These are phyloP conservation scores for Ganoderma resinaceum DNA, from an alignment of 1,284 basidiomycete species.

Conservation along the genomic window DNA sequence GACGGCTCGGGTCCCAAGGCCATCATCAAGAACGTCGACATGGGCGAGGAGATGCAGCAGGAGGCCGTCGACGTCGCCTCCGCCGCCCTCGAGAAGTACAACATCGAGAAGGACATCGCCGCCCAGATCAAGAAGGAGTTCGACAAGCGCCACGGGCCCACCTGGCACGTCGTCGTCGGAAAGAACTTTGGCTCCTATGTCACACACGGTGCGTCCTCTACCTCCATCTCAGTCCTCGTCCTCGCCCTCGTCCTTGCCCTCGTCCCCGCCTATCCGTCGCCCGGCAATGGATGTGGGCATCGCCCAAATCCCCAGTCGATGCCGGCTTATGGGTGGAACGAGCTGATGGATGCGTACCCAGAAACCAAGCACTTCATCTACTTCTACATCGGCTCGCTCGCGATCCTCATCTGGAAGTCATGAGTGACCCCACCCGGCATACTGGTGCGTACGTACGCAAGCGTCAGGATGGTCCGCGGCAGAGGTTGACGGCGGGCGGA, in stretches of 20 bases:
- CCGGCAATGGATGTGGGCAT: background rate
- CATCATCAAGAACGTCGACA: slow-evolving; percentile 97
- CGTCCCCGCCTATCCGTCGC: background rate
- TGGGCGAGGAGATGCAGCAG: slow-evolving; percentile 96
- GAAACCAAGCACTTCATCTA: slow-evolving; percentile 98
- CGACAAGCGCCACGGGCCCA: slow-evolving; percentile 89
- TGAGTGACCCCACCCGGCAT: slow-evolving; percentile 5
- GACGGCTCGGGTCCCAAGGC: slow-evolving; percentile 67
- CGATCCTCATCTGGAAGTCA: slow-evolving; percentile 95
- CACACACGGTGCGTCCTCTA: slow-evolving; percentile 82
- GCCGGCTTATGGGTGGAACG: background rate
- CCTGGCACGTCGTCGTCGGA: slow-evolving; percentile 98
- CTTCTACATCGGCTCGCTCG: slow-evolving; percentile 91
- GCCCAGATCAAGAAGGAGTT: slow-evolving; percentile 98
- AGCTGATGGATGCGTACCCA: slow-evolving; percentile 42
- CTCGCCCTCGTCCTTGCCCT: background rate
- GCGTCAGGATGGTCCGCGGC: background rate
- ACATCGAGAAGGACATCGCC: slow-evolving; percentile 97
- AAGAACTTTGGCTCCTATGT: slow-evolving; percentile 99
- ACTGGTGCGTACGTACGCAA: background rate
- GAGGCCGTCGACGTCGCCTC: slow-evolving; percentile 89
- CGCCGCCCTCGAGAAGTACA: slow-evolving; percentile 88
- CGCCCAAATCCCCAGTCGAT: background rate
- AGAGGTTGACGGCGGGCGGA: background rate
- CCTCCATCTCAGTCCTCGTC: background rate